These are phyloP conservation scores for Rheum nobile DNA, from an alignment of 148 eudicot genomes.

Conservation along the genomic window DNA sequence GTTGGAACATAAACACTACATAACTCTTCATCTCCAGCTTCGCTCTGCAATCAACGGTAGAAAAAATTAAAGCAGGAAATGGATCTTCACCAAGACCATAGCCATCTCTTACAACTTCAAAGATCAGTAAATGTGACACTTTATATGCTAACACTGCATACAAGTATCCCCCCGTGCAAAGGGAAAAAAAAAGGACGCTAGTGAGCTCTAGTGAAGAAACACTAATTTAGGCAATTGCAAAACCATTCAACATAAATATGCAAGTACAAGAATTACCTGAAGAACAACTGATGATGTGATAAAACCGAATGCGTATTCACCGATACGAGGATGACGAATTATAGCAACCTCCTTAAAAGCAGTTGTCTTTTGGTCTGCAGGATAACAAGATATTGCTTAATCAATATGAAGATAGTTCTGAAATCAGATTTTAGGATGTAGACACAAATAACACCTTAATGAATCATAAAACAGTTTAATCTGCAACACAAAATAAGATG, in stretches of 20 bases:
- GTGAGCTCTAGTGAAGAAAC: background rate
- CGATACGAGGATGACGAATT: slow-evolving; percentile 32
- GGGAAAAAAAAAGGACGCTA: background rate
- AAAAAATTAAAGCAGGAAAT: slow-evolving; percentile 1
- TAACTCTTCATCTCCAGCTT: slow-evolving; percentile 21
- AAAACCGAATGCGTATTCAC: slow-evolving; percentile 19
- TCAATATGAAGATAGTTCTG: background rate
- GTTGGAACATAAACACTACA: slow-evolving; percentile 27
- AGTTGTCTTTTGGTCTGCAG: slow-evolving; percentile 26
- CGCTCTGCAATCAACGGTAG: background rate
- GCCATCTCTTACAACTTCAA: background rate
- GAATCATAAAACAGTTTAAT: background rate
- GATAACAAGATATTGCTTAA: background rate
- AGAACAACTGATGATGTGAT: slow-evolving; percentile 30
- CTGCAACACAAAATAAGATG: background rate
- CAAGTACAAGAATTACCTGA: slow-evolving; percentile 12
- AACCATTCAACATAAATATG: background rate
- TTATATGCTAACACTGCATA: background rate
- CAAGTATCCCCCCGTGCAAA: background rate
- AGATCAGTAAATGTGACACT: background rate
- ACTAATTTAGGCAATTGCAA: background rate
- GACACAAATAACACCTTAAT: background rate
- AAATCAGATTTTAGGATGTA: background rate
- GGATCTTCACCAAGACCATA: background rate
- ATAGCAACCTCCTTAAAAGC: slow-evolving; percentile 37